phyloP scores from a whole-genome alignment of 1,139 yeast species.

The Geotrichum histeridarum region DNA sequence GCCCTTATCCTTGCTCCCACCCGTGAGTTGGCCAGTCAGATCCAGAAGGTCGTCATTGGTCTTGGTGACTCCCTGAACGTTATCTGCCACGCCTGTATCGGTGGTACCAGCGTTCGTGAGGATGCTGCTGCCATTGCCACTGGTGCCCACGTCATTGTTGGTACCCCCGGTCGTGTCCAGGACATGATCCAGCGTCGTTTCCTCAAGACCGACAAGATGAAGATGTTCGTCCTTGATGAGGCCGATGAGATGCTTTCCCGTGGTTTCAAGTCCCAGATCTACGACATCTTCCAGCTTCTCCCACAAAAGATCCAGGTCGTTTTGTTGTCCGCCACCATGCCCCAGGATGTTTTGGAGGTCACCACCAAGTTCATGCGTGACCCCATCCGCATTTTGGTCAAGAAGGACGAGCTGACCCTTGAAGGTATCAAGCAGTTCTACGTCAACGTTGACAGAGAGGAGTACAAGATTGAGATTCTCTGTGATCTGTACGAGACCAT shows the following conservation, averaged over 20 bases:
- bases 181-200: constrained; percentile 80
- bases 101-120: constrained; percentile 81
- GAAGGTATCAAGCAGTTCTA: constrained; percentile 88
- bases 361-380: constrained; percentile 84
- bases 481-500: constrained; percentile 92
- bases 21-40: constrained; percentile 87
- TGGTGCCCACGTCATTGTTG: constrained; percentile 91
- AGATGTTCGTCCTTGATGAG: constrained; percentile 84
- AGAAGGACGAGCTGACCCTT: constrained; percentile 79
- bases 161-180: constrained; percentile 91
- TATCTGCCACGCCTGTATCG: constrained; percentile 85
- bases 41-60: constrained; percentile 75
- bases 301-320: constrained; percentile 87
- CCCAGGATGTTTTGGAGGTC: constrained; percentile 78
- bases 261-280: constrained; percentile 89
- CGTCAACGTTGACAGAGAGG: constrained; percentile 83
- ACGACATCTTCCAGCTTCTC: constrained; percentile 74
- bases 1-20: constrained; percentile 93
- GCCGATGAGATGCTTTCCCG: constrained; percentile 89
- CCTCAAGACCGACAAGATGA: constrained; percentile 62
- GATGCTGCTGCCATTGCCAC: constrained; percentile 66
- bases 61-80: constrained; percentile 80
- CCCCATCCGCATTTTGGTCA: constrained; percentile 85
- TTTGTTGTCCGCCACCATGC: constrained; percentile 89
- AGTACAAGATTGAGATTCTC: constrained; percentile 91